Evolutionary conservation across 441 rosid species (phyloP).

Genomic region (Erodium trifolium): DNA sequence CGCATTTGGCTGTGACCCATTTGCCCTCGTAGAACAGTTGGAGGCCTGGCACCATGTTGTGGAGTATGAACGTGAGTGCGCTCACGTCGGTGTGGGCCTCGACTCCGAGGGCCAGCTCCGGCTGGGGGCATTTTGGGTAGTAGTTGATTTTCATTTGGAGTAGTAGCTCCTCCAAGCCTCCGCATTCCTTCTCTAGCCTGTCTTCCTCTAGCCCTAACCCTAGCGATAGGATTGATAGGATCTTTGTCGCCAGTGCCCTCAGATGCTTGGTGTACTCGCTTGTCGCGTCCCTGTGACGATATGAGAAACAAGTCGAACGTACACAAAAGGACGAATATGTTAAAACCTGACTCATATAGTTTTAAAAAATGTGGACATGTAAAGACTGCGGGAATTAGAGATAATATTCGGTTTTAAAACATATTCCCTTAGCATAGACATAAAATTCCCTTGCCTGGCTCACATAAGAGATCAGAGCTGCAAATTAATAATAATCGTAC

Average conservation of each 20-base stretch:
- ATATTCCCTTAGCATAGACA: too few species aligned
- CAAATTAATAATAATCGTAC: too few species aligned
- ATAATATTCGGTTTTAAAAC: too few species aligned
- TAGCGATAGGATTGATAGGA: conserved; percentile 50
- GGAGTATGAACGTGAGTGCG: conserved; percentile 83
- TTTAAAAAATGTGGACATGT: too few species aligned
- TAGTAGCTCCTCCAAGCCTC: conserved; percentile 73
- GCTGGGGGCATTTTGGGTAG: conserved; percentile 92
- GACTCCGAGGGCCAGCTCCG: conserved; percentile 86
- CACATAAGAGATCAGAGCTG: too few species aligned
- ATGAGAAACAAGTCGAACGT: not conserved
- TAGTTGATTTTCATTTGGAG: conserved; percentile 88
- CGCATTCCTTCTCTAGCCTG: conserved; percentile 74
- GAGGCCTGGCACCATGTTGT: conserved; percentile 94
- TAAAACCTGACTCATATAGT: too few species aligned
- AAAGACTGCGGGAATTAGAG: too few species aligned
- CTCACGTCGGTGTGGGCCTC: conserved; percentile 88
- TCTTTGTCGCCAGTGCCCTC: conserved; percentile 54
- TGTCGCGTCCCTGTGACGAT: conserved; percentile 45
- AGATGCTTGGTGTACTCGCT: conserved; percentile 73
- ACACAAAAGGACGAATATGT: too few species aligned
- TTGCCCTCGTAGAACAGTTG: conserved; percentile 73
- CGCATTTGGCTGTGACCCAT: conserved; percentile 86
- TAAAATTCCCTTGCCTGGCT: too few species aligned
- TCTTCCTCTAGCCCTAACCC: conserved; percentile 73